Evolutionary conservation across 2,329 filamentous ascomycete species (phyloP).

Genomic region (Metarhizium anisopliae): DNA sequence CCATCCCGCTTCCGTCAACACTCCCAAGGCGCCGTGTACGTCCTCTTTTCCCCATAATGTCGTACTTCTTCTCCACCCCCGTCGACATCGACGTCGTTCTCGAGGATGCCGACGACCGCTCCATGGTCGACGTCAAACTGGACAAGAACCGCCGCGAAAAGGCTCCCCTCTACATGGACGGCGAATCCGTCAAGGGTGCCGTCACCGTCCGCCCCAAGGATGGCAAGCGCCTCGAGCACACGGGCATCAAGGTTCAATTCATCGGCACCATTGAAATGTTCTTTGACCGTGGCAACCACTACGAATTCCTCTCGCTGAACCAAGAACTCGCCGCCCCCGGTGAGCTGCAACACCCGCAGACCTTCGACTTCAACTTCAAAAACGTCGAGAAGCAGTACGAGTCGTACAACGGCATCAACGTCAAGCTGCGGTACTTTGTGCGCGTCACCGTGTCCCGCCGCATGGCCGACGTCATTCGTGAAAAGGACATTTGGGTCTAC

Average conservation of each 20-base stretch:
- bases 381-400: conserved; percentile 99
- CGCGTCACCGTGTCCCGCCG: conserved; percentile 91
- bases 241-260: conserved; percentile 98
- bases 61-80: conserved; percentile 95
- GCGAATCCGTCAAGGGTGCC: conserved; percentile 93
- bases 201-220: conserved; percentile 96
- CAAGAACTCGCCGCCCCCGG: conserved; percentile 95
- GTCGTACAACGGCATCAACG: conserved; percentile 99
- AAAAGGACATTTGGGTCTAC: conserved; percentile 99
- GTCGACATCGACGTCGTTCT: conserved; percentile 99
- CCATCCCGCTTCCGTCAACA: background rate
- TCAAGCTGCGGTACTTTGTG: conserved; percentile 97
- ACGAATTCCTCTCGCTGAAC: conserved; percentile 95
- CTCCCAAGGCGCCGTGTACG: background rate
- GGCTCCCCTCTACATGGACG: conserved; percentile 93
- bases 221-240: conserved; percentile 95
- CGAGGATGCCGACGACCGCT: conserved; percentile 85
- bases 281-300: conserved; percentile 97
- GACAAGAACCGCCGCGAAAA: conserved; percentile 98
- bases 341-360: conserved; percentile 97
- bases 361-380: conserved; percentile 99
- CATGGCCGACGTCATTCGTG: conserved; percentile 96
- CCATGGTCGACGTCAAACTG: conserved; percentile 95
- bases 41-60: conserved; percentile 49
- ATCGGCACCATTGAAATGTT: conserved; percentile 99